Base-by-base conservation (phyloP, 2,329 filamentous ascomycete species). In the Sporothrix schenckii region DNA sequence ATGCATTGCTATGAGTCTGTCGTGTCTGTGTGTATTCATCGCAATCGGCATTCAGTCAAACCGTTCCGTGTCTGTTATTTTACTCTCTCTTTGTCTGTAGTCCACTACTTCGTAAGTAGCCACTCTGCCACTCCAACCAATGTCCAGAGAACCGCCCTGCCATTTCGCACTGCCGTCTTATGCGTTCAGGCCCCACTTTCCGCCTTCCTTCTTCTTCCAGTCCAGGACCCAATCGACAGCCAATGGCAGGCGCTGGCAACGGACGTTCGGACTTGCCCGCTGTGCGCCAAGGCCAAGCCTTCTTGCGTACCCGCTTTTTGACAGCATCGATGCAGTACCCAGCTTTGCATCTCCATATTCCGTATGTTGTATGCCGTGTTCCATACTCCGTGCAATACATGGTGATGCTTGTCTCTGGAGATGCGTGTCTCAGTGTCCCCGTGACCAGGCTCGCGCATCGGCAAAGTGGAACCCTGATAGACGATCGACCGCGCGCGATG, bases 211-310 rank as follows among this genome's bases (percentile, higher is more conserved):
- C 34, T 41, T 34, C 34, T 34, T 34, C 6, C 34, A 21, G 34
- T n/a, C 21, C n/a, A 9, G 34, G 54, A 19, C 19, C 9, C 56
- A 34, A 60, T 13, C 21, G 19, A 4, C 30, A 4, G 56, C 58
- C 58, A 44, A 61, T 61, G 39, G 39, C 58, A 61, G 58, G n/a
- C 19, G 34, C 58, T 27, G 58, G 14, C 39, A 47, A 21, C 39
- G 7, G 39, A 47, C 39, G 21, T 47, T 27, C 58, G 58, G 58
- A 63, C 58, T 63, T 63, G 58, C 39, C 58, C 58, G 58, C 39
- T 63, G 58, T 47, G n/a, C 58, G 58, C 58, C 58, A 63, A 47
- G 58, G 58, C 58, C 39, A 63, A 47, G 39, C 39, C 58, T 47
- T 63, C n/a, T 47, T 27, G 13, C 6, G 41, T 2, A 63, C 14